Base-by-base conservation (phyloP, 2,329 filamentous ascomycete genomes). In the Pestalotiopsis sp. region DNA sequence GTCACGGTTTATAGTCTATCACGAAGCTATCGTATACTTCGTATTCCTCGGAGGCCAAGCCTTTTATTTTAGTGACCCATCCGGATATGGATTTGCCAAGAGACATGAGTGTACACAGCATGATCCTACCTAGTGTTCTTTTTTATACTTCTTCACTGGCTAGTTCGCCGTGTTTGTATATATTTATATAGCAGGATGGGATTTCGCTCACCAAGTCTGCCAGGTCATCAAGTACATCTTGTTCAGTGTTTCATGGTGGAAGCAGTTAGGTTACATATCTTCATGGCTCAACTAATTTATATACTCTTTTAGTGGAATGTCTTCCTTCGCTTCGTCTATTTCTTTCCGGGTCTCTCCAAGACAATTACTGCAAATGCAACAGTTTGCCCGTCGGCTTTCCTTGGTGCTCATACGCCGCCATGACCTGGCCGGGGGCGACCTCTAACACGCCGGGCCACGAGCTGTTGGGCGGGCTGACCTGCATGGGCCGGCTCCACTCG, bases 361-460 rank as follows among this genome's bases (percentile, higher is more conserved):
- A 36, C 57, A 59, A 14, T 62, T 41, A 61, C 14, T 56, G 38
- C 45, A 71, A 71, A 58, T 64, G 71, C 38, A 78, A 25, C 14
- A 74, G 63, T 65, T 73, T 76, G 17, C 76, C 77, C 23, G 76
- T n/a, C 2, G 77, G 76, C 61, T 71, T 76, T 4, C 77, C 76
- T 1, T 59, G 66, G 63, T 76, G 74, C 67, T 78, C 77, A 67
- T 74, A 78, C 0, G 77, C 74, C 25, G 72, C 76, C 76, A 78
- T 72, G 5, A 79, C 73, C 66, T 79, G 76, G 5, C 74, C 69
- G 13, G 70, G 68, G 0, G 72, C 76, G 2, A 74, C 72, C 13
- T 67, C 72, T 69, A 81, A 73, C 1, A 83, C 73, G 1, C 81
- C 80, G 1, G 81, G 81, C 82, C 82, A 84, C 45, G 76, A 78